Conservation (phyloP, 805 yeast genomes). For the Torulaspora franciscae region DNA sequence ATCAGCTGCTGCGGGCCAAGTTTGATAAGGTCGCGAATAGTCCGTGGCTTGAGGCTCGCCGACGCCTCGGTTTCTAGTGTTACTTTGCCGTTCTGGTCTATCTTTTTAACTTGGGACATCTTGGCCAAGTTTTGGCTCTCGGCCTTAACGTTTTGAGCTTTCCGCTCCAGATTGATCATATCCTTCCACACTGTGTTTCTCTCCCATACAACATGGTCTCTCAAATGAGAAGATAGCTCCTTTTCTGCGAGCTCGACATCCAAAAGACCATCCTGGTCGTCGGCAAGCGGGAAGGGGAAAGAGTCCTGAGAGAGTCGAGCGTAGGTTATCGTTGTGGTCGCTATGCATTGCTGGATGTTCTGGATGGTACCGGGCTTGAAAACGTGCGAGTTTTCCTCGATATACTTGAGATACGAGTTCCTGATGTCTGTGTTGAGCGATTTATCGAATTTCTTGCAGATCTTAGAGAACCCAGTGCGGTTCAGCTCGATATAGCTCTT, state of each 20-base stretch:
- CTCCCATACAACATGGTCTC: slow-evolving; percentile 97
- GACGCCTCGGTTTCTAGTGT: slow-evolving; percentile 27
- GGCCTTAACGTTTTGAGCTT: slow-evolving; percentile 66
- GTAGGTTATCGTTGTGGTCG: slow-evolving; percentile 49
- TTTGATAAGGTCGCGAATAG: slow-evolving; percentile 19
- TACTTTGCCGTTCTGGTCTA: slow-evolving; percentile 10
- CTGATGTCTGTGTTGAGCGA: slow-evolving; percentile 59
- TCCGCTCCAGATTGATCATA: slow-evolving; percentile 84
- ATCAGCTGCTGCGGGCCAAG: slow-evolving; percentile 16
- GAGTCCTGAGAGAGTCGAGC: slow-evolving; percentile 41
- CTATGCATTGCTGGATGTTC: slow-evolving; percentile 49
- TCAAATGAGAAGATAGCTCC: slow-evolving; percentile 51
- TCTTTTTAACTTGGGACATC: slow-evolving; percentile 14
- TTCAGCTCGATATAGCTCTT: slow-evolving; percentile 80
- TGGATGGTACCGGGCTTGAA: slow-evolving; percentile 49
- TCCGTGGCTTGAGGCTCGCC: slow-evolving; percentile 17
- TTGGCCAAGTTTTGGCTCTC: slow-evolving; percentile 26
- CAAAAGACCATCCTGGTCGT: slow-evolving; percentile 11
- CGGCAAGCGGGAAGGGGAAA: slow-evolving; percentile 10
- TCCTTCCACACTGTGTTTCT: slow-evolving; percentile 98
- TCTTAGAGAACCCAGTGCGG: slow-evolving; percentile 83
- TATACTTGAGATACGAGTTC: slow-evolving; percentile 48
- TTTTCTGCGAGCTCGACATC: slow-evolving; percentile 41
- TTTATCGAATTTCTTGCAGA: slow-evolving; percentile 88
- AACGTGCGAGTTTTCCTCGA: slow-evolving; percentile 47